Base-by-base conservation (phyloP, 306 rosid genomes). In the Cucurbita moschata region DNA sequence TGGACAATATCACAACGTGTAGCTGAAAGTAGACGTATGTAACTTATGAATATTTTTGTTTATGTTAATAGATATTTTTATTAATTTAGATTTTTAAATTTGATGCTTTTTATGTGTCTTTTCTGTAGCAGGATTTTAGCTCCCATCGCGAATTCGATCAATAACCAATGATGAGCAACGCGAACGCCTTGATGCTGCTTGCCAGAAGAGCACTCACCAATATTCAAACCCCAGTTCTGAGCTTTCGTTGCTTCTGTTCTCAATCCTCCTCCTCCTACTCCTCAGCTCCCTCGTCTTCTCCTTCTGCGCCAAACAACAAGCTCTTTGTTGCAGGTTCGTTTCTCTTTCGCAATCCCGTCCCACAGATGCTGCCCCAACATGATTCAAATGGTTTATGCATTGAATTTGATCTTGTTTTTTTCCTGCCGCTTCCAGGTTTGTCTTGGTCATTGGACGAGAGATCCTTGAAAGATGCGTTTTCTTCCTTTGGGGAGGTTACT, bases 381-480 rank as follows among this genome's bases (percentile, higher is more conserved):
- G 9, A 44, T 23, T 40, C 72, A 43, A 12, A 46, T 46, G n/a
- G 7, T 7, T 6, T 67, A 2, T 21, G 6, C 15, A 21, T 46
- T 47, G 16, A 46, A 67, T 67, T 58, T 46, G 19, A 67, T 46
- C 12, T 59, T 52, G 7, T 37, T 68, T 65, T 26, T 62, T 52
- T 73, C 66, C 6, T 77, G 73, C 49, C 30, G 69, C 40, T 80
- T 85, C 72, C 88, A 90, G 96, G 95, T 3, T 68, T 89, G 77
- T 92, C 97, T 52, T 92, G 94, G 96, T 92, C 96, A 0, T 83
- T 89, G 74, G 96, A 89, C 58, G 96, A 92, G 83, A 89, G 84
- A 76, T 86, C 88, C 49, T 80, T 92, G 73, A 83, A 82, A 77
- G 92, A 89, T 21, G 91, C 97, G 73, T 92, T 92, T 84, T 83